Base-by-base conservation (phyloP, 495 filamentous ascomycete genomes). In the Aspergillus haitiensis region DNA sequence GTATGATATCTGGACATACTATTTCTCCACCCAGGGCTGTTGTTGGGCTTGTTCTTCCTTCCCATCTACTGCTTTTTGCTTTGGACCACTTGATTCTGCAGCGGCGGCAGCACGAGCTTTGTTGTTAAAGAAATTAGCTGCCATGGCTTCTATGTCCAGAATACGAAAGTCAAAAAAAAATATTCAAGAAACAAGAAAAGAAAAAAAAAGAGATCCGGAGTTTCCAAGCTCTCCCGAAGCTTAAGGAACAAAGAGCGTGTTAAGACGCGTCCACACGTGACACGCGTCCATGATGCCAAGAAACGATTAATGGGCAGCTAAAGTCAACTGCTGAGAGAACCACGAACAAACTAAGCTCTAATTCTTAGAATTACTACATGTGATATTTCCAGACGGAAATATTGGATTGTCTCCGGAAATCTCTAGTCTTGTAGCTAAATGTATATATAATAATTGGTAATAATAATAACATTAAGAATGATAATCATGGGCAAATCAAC, bases 21-120 rank as follows among this genome's bases (percentile, higher is more conserved):
- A 98, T 91, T 99, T 99, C 80, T 98, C 95, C 54, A 98, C 93
- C 94, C 94, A 99, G 61, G 94, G 94, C 67, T 97, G 93, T 36
- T 86, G 77, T 62, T 84, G 82, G 36, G 76, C 78, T 18, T 76
- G 81, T 60, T 90, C 85, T 67, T 87, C 90, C 63, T 82, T 81
- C 72, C 71, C 63, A 81, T 81, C 64, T 70, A 73, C 82, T 85
- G 60, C 81, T 70, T 78, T 81, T 61, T 68, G 71, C 72, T 72
- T 80, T 36, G 76, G 76, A 65, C 67, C 72, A 64, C 73, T 68
- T 45, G 79, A 75, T 60, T 78, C 85, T 27, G 84, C 90, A 16
- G 44, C 44, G 2, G 90, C 91, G 7, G 88, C 92, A 74, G 91
- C 90, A 31, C 92, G 89, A 44, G 93, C 94, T 76, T 93, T 96